Evolutionary conservation across 352 stramenopile species (phyloP).

Genomic region (Aphanomyces cochlioides): DNA sequence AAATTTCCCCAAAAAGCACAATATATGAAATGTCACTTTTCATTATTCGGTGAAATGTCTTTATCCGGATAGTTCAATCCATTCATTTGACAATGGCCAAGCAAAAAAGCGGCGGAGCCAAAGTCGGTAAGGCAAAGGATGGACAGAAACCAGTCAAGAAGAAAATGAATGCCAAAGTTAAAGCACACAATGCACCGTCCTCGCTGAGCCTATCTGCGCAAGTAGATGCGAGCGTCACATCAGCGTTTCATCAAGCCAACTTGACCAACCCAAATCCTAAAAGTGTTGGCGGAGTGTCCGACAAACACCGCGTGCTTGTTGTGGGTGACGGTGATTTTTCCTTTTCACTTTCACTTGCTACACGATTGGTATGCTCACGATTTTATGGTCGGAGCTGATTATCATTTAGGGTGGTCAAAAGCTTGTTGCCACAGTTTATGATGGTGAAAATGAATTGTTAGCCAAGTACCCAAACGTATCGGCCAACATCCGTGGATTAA

Average conservation of each 20-base stretch:
- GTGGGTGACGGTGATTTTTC: slow-evolving; percentile 85
- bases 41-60: no score
- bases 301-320: slow-evolving; percentile 70
- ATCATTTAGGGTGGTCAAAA: slow-evolving; percentile 51
- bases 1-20: no score
- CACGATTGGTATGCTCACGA: slow-evolving; percentile 50
- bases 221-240: slow-evolving; percentile 1
- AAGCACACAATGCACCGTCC: background rate
- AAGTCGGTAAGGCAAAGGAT: slow-evolving; percentile 4
- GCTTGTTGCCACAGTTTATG: slow-evolving; percentile 69
- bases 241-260: slow-evolving; percentile 36
- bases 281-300: slow-evolving; percentile 65
- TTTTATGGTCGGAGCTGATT: background rate
- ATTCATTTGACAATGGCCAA: no score
- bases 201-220: background rate
- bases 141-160: slow-evolving; percentile 11
- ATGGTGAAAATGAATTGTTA: slow-evolving; percentile 60
- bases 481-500: slow-evolving; percentile 62
- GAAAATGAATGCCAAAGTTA: slow-evolving; percentile 3
- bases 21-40: no score
- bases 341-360: slow-evolving; percentile 68
- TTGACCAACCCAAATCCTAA: slow-evolving; percentile 83
- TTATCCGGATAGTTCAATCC: no score
- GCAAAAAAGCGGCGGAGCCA: background rate
- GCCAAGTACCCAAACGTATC: slow-evolving; percentile 69